Percentiles rank a stretch among this genome's conserved stretches.
These are phyloP conservation scores for Ascochyta koolunga DNA, from an alignment of 2,329 filamentous ascomycete genomes.

Conservation along the genomic window DNA sequence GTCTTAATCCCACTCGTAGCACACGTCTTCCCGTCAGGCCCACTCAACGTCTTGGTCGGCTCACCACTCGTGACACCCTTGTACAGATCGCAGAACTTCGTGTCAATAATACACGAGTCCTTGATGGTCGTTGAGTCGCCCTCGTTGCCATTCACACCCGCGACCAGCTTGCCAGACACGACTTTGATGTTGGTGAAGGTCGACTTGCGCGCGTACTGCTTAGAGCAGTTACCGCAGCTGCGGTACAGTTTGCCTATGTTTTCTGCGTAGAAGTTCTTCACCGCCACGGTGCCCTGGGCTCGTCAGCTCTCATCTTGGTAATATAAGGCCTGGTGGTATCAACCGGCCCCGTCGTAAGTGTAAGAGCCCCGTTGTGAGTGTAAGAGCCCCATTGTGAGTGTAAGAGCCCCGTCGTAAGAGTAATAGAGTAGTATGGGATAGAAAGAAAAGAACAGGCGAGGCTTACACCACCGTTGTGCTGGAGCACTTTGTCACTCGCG, in stretches of 20 bases:
- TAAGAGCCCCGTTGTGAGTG: no score
- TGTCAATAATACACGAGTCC: slow-evolving; percentile 33
- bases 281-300: slow-evolving; percentile 31
- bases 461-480: slow-evolving; percentile 38
- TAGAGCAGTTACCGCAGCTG: slow-evolving; percentile 37
- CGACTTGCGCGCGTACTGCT: slow-evolving; percentile 33
- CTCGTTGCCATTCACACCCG: slow-evolving; percentile 41
- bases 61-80: slow-evolving; percentile 36
- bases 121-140: slow-evolving; percentile 31
- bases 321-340: no score
- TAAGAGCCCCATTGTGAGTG: no score
- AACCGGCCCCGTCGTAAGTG: no score
- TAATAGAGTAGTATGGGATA: background rate
- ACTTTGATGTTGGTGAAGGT: slow-evolving; percentile 35
- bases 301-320: background rate
- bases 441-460: no score
- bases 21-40: slow-evolving; percentile 36
- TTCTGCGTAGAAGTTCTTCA: slow-evolving; percentile 40
- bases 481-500: slow-evolving; percentile 40
- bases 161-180: slow-evolving; percentile 26
- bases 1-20: slow-evolving; percentile 35
- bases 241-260: slow-evolving; percentile 42
- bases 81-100: slow-evolving; percentile 36
- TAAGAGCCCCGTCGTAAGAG: no score
- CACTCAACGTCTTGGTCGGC: slow-evolving; percentile 36